A percentile compares a stretch with the other conserved stretches of the same genome.
These are phyloP conservation scores for Neurospora pannonica DNA, from an alignment of 495 filamentous ascomycete genomes.

Conservation along the genomic window DNA sequence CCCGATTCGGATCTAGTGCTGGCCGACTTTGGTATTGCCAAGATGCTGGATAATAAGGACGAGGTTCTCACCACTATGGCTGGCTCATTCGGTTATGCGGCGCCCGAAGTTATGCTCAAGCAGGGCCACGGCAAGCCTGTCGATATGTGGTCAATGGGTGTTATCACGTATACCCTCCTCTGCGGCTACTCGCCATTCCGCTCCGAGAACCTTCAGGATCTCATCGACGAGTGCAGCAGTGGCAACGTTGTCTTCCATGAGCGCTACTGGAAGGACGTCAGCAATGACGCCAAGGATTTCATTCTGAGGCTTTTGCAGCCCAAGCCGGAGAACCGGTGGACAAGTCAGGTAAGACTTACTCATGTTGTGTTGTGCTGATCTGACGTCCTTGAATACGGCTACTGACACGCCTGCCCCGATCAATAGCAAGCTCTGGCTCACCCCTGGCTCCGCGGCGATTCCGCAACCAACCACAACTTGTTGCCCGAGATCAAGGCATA, in stretches of 20 bases:
- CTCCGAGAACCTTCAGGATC: conserved; percentile 81
- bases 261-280: conserved; percentile 97
- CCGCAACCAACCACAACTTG: conserved; percentile 88
- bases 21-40: conserved; percentile 97
- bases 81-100: conserved; percentile 95
- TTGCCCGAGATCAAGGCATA: conserved; percentile 94
- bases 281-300: conserved; percentile 90
- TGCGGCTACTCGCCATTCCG: conserved; percentile 98
- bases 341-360: conserved; percentile 53
- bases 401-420: not conserved
- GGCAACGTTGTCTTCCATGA: conserved; percentile 95
- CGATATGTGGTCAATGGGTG: conserved; percentile 98
- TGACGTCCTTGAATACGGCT: not conserved
- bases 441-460: conserved; percentile 82
- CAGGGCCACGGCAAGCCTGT: conserved; percentile 97
- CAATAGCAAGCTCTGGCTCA: conserved; percentile 68
- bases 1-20: conserved; percentile 77
- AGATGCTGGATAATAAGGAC: conserved; percentile 86
- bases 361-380: conserved; percentile 3
- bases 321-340: conserved; percentile 64
- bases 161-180: conserved; percentile 98
- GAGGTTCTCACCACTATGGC: conserved; percentile 97
- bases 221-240: conserved; percentile 88
- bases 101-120: conserved; percentile 97
- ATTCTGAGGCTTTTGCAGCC: conserved; percentile 75